Evolutionary conservation across 2,329 filamentous ascomycete species (phyloP).

Genomic region (Parascedosporium putredinis): DNA sequence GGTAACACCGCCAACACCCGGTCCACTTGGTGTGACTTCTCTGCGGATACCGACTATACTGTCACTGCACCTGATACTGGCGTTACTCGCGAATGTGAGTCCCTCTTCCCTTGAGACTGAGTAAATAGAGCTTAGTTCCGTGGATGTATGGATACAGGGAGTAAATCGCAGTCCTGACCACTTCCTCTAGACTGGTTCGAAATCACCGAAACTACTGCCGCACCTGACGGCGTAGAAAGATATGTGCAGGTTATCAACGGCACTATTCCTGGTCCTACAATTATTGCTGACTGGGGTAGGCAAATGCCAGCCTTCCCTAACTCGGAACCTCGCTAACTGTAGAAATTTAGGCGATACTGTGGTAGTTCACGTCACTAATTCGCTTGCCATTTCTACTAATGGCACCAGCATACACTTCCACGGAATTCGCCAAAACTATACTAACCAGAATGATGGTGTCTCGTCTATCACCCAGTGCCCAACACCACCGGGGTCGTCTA

Average conservation of each 20-base stretch:
- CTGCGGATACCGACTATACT: conserved; percentile 36
- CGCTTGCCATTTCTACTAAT: conserved; percentile 32
- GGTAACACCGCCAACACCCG: conserved; percentile 23
- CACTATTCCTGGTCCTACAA: conserved; percentile 47
- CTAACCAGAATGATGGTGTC: conserved; percentile 47
- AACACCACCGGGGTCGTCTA: conserved; percentile 36
- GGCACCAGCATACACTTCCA: conserved; percentile 55
- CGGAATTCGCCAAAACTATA: conserved; percentile 46
- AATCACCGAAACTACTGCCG: conserved; percentile 25
- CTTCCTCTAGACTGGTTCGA: conserved; percentile 25
- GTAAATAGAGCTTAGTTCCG: not conserved
- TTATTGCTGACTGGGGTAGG: conserved; percentile 40
- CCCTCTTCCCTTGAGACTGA: too few relatives aligned
- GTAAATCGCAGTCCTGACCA: not conserved
- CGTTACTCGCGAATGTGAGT: conserved; percentile 32
- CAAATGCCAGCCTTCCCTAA: conserved; percentile 13
- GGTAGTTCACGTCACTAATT: conserved; percentile 44
- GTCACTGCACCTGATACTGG: conserved; percentile 32
- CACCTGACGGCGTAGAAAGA: conserved; percentile 35
- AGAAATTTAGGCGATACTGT: conserved; percentile 25
- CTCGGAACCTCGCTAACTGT: conserved; percentile 11
- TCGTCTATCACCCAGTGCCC: conserved; percentile 38
- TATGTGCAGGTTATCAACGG: conserved; percentile 40
- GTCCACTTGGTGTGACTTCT: conserved; percentile 35
- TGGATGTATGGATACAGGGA: too few relatives aligned